Evolutionary conservation across 2,329 filamentous ascomycete genomes (phyloP), one percentile per base, ranked within the genome.

Genomic region (Diaporthe sp.): DNA sequence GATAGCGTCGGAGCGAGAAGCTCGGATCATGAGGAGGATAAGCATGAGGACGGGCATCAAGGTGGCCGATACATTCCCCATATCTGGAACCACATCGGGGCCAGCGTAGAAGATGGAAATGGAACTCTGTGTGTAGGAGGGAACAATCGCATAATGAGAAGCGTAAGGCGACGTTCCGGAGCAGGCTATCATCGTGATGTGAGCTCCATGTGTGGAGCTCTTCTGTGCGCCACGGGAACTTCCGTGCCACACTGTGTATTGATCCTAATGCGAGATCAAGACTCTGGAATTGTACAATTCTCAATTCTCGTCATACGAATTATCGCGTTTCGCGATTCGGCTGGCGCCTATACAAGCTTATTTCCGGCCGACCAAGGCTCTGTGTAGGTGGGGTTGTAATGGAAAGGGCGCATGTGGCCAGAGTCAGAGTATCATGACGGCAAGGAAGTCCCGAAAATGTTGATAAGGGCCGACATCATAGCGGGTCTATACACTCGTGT

Each of bases 1-100:
- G 13, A 47, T 42, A 22, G 22, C 6, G n/a, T 4, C 22, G n/a
- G 8, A 32, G 3, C 22, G 55, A n/a, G 70, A 72, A 15, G 50
- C 56, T 30, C 44, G 70, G 17, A 37, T 72, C n/a, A 53, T 72
- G 59, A 39, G 37, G 10, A 66, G 42, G 1, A 55, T 72, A 35
- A 47, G 70, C 32, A 55, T 8, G 22, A 63, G 9, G 47, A 66
- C 70, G 58, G 70, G 58, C 4, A 56, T 72, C 8, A 53, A 13
- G 13, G 58, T 66, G 22, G 25, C 53, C 5, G 53, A 50, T 7
- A 59, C 68, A 3, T 47, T 35, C 3, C 59, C 8, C 6, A 12
- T 27, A 7, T 27, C 27, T 1, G 5, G 27, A 50, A 1, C 12
- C 19, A 47, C 19, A 4, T n/a, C 42, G 19, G 42, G 5, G 19